phyloP scores from a whole-genome alignment of 1,284 basidiomycete genomes.

The Laetiporus sulphureus region DNA sequence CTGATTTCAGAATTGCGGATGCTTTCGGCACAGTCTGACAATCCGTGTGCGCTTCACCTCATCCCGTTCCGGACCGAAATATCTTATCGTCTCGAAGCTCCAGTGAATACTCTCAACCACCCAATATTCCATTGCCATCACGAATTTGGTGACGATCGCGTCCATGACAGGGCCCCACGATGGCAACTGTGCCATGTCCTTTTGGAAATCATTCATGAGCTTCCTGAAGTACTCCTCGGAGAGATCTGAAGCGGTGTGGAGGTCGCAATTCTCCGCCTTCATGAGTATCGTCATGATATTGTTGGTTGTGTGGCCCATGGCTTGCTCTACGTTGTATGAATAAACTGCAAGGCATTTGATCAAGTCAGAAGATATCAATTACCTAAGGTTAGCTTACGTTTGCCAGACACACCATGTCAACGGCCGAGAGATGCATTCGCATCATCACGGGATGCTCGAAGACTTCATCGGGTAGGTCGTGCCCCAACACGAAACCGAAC shows the following conservation, averaged over 20 bases:
- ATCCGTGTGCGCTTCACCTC: conserved; percentile 23
- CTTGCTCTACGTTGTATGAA: conserved; percentile 69
- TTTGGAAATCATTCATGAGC: conserved; percentile 43
- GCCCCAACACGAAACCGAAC: conserved; percentile 51
- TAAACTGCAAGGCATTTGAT: conserved; percentile 48
- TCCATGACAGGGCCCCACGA: conserved; percentile 44
- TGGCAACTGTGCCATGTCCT: conserved; percentile 37
- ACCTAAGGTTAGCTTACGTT: conserved; percentile 40
- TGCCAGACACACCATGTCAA: conserved; percentile 62
- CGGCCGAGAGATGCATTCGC: conserved; percentile 50
- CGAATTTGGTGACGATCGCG: conserved; percentile 36
- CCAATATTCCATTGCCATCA: conserved; percentile 31
- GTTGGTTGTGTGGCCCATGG: conserved; percentile 58
- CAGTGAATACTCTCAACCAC: conserved; percentile 31
- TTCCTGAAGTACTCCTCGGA: conserved; percentile 46
- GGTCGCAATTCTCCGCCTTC: conserved; percentile 39
- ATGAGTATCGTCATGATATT: conserved; percentile 66
- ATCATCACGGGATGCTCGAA: conserved; percentile 48
- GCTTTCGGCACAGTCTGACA: conserved; percentile 22
- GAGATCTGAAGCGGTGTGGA: conserved; percentile 56
- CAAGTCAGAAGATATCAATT: neutral
- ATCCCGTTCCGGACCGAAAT: conserved; percentile 26
- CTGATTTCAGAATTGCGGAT: too few species aligned
- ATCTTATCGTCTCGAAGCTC: conserved; percentile 34
- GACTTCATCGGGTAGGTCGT: conserved; percentile 56